A percentile compares a stretch with the other conserved stretches of the same genome.
Conservation (phyloP, 306 rosid species). For the Trifolium repens region DNA sequence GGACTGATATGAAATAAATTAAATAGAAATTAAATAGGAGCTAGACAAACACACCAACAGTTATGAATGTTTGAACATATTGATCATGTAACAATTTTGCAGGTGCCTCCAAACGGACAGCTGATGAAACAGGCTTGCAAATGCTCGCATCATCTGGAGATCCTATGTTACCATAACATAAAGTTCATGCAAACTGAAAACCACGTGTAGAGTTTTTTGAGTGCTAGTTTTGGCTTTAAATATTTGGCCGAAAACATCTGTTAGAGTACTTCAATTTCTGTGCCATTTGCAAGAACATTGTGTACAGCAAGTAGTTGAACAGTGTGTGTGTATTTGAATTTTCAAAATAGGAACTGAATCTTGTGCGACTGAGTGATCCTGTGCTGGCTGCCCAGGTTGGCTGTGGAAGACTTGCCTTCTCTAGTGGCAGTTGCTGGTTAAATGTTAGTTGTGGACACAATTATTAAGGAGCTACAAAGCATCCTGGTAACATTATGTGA, state of each 20-base stretch:
- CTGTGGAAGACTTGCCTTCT: constrained; percentile 83
- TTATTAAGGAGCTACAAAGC: constrained; percentile 58
- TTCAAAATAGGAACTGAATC: constrained; percentile 61
- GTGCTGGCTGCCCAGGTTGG: constrained; percentile 99
- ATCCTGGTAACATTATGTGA: constrained; percentile 51
- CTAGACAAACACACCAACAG: constrained; percentile 28
- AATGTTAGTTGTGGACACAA: constrained; percentile 55
- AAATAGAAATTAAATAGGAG: constrained; percentile 21
- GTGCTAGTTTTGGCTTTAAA: constrained; percentile 41
- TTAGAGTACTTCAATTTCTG: constrained; percentile 51
- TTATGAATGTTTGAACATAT: constrained; percentile 20
- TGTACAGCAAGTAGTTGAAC: constrained; percentile 75
- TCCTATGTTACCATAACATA: constrained; percentile 80
- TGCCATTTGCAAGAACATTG: constrained; percentile 62
- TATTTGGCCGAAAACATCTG: constrained; percentile 45
- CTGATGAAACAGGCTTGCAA: constrained; percentile 70
- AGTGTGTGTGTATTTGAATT: constrained; percentile 64
- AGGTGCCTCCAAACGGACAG: constrained; percentile 71
- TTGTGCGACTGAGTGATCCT: constrained; percentile 67
- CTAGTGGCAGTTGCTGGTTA: constrained; percentile 96
- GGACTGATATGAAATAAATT: constrained; percentile 21
- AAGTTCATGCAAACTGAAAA: constrained; percentile 47
- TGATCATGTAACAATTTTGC: constrained; percentile 49
- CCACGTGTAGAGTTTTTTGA: constrained; percentile 40
- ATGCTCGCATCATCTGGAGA: constrained; percentile 82